Evolutionary conservation across 768 basidiomycete species (phyloP).

Genomic region (Lactarius hatsudake): DNA sequence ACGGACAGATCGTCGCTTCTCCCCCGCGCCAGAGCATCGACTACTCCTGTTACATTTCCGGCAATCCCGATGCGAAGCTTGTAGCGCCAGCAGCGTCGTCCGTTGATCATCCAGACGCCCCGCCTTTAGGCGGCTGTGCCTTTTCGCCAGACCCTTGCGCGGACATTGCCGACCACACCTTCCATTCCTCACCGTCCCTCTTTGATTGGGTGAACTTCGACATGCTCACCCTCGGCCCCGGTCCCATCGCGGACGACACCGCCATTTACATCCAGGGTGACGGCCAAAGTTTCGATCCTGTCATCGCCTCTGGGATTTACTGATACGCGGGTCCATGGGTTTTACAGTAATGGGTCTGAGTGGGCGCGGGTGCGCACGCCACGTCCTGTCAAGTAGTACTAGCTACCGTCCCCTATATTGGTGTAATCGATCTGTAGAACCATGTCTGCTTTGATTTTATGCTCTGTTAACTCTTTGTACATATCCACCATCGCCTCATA

Average conservation of each 20-base stretch:
- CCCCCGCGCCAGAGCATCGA: constrained; percentile 1
- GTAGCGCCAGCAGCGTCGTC: background rate
- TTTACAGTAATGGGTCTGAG: background rate
- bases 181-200: background rate
- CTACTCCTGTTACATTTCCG: constrained; percentile 15
- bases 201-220: constrained; percentile 3
- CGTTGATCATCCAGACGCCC: background rate
- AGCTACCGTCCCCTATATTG: constrained; percentile 1
- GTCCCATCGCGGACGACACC: background rate
- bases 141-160: constrained; percentile 3
- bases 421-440: constrained; percentile 5
- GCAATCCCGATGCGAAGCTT: constrained; percentile 19
- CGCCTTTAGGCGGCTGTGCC: background rate
- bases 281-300: background rate
- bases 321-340: constrained; percentile 1
- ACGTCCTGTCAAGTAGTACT: background rate
- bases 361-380: background rate
- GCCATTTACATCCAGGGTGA: constrained; percentile 1
- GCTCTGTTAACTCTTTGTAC: constrained; percentile 4
- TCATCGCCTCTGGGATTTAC: constrained; percentile 15
- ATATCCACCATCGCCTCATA: constrained; percentile 9
- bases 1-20: background rate
- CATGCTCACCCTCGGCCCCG: constrained; percentile 8
- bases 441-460: background rate
- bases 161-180: background rate